Evolutionary conservation across 2,329 filamentous ascomycete genomes (phyloP).

Genomic region (Microascus cirrosus): DNA sequence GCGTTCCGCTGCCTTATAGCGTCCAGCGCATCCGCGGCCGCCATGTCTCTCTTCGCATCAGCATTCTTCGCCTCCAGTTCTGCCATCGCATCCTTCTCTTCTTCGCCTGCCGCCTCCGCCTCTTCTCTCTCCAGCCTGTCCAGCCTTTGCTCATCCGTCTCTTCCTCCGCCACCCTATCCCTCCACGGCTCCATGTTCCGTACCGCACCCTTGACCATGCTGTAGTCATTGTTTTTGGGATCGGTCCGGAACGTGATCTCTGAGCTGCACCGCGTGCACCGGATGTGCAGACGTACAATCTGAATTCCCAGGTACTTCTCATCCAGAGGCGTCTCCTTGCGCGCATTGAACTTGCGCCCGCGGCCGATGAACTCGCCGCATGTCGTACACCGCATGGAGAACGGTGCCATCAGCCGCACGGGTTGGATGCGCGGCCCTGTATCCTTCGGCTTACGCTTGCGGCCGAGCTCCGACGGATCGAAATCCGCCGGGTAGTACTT

Average conservation of each 20-base stretch:
- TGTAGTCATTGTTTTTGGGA: constrained; percentile 89
- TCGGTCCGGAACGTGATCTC: constrained; percentile 94
- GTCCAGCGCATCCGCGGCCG: constrained; percentile 87
- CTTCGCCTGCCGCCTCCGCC: constrained; percentile 46
- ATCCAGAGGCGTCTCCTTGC: constrained; percentile 81
- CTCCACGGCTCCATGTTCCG: constrained; percentile 92
- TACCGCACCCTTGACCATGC: constrained; percentile 68
- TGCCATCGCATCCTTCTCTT: constrained; percentile 85
- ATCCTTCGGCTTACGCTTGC: constrained; percentile 58
- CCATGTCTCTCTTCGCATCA: constrained; percentile 92
- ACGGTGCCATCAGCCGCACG: constrained; percentile 66
- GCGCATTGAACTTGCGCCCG: constrained; percentile 88
- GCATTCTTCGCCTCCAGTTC: constrained; percentile 88
- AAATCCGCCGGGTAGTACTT: constrained; percentile 70
- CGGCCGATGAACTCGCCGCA: constrained; percentile 78
- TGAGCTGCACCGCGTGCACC: constrained; percentile 73
- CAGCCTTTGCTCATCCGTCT: constrained; percentile 79
- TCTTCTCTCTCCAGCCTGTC: constrained; percentile 75
- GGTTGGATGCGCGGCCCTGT: constrained; percentile 72
- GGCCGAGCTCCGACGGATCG: constrained; percentile 71
- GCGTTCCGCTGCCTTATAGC: constrained; percentile 91
- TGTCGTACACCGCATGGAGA: constrained; percentile 29
- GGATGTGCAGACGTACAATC: constrained; percentile 46
- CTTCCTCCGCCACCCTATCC: constrained; percentile 47
- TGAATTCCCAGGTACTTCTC: constrained; percentile 83